Evolutionary conservation across 2,329 filamentous ascomycete species (phyloP).

Genomic region (Apiospora rasikravindrae): DNA sequence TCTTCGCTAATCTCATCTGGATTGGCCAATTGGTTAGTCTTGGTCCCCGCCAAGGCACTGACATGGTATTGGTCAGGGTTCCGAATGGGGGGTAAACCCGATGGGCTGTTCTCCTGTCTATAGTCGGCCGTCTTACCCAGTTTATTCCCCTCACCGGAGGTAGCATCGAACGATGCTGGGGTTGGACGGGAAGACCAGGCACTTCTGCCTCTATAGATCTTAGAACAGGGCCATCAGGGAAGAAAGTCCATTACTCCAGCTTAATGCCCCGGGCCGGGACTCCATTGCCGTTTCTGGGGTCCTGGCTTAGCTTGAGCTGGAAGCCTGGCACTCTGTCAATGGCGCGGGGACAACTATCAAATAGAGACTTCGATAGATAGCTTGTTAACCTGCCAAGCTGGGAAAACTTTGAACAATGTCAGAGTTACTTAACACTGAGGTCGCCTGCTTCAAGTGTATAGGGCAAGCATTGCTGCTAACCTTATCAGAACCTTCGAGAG

Average conservation of each 20-base stretch:
- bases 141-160: constrained; percentile 3
- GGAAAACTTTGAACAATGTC: not conserved
- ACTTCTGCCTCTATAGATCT: not conserved
- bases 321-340: not conserved
- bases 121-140: not conserved
- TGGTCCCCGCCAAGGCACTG: not conserved
- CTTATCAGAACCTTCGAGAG: not conserved
- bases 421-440: not conserved
- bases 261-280: not conserved
- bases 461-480: not conserved
- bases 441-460: not conserved
- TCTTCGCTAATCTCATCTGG: not conserved
- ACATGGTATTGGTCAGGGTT: not conserved
- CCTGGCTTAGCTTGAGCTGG: not conserved
- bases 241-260: not conserved
- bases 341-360: not conserved
- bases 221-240: not conserved
- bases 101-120: not conserved
- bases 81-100: not conserved
- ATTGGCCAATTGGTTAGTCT: not conserved
- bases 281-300: not conserved
- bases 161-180: not conserved
- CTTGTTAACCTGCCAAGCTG: not conserved
- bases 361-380: not conserved
- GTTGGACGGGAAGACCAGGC: not conserved